Evolutionary conservation across 441 rosid genomes (phyloP).

Genomic region (Croton setiger): DNA sequence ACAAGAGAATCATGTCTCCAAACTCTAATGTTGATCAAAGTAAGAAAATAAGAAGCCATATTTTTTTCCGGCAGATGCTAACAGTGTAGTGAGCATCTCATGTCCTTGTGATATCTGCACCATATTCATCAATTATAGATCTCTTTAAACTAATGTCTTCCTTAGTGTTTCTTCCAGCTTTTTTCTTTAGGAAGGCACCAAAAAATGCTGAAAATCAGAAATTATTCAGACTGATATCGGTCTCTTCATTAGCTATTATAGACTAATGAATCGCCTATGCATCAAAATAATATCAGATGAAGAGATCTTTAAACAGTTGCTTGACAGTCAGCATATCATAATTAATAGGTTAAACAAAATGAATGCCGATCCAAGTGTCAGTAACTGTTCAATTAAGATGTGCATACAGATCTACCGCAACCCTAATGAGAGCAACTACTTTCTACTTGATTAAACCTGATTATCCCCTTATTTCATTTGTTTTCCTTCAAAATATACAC

Average conservation of each 20-base stretch:
- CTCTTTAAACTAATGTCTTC: neutral
- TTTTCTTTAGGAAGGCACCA: neutral
- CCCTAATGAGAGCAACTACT: neutral
- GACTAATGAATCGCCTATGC: neutral
- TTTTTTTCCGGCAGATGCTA: too few species aligned
- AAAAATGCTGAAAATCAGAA: neutral
- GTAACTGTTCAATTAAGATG: neutral
- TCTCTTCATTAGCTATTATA: neutral
- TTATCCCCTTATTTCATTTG: neutral
- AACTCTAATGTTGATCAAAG: too few species aligned
- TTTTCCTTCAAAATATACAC: conserved; percentile 5
- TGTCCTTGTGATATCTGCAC: too few species aligned
- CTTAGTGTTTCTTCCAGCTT: neutral
- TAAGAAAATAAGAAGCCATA: too few species aligned
- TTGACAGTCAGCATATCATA: neutral
- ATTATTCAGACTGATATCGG: neutral
- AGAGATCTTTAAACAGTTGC: neutral
- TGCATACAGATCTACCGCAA: neutral
- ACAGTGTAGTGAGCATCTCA: too few species aligned
- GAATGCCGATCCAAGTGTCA: neutral
- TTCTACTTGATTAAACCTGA: neutral
- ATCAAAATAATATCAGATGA: neutral
- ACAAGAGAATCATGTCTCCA: too few species aligned
- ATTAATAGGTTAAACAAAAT: neutral
- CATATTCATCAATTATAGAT: too few species aligned